Base-by-base conservation (phyloP, 129 eudicot genomes). In the Pulicaria dysenterica region DNA sequence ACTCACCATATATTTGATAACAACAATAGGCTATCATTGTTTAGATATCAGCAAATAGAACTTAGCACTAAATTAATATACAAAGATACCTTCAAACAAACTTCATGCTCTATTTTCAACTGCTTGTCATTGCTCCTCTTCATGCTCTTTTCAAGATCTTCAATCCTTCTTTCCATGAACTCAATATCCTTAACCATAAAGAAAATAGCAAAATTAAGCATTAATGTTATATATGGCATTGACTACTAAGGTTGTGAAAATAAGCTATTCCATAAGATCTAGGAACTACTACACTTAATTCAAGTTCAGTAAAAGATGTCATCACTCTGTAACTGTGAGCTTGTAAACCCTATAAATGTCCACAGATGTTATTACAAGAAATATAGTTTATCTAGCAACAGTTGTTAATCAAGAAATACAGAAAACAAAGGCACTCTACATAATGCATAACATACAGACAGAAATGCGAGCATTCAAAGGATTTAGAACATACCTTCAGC, bases 71-170 rank as follows among this genome's bases (percentile, higher is more conserved):
- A 14, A 6, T 42, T 19, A 64, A 65, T 34, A 43, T 53, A 34
- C 8, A 12, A 75, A 73, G 79, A 60, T 51, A 95, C 99, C 97
- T 82, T 87, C 58, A 73, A 73, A 70, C 96, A 95, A 65, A 87
- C 76, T 63, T 95, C 97, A 73, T 51, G 96, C 84, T 95, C 99
- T 82, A 95, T 39, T 79, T 95, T 95, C 53, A 95, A 77, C 76
- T 84, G 97, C 81, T 95, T 95, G 86, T 95, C 97, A 73, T 95
- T 95, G 88, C 99, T 95, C 82, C 99, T 88, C 84, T 95, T 95
- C 99, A 95, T 90, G 85, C 99, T 95, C 74, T 95, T 95, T 64
- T 95, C 99, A 78, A 95, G 85, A 81, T 95, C 97, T 72, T 95
- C 99, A 69, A 88, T 83, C 64, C 73, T 85, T 78, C 85, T 88